Conservation (phyloP, 164 flowering plant species). For the Umbellularia californica region DNA sequence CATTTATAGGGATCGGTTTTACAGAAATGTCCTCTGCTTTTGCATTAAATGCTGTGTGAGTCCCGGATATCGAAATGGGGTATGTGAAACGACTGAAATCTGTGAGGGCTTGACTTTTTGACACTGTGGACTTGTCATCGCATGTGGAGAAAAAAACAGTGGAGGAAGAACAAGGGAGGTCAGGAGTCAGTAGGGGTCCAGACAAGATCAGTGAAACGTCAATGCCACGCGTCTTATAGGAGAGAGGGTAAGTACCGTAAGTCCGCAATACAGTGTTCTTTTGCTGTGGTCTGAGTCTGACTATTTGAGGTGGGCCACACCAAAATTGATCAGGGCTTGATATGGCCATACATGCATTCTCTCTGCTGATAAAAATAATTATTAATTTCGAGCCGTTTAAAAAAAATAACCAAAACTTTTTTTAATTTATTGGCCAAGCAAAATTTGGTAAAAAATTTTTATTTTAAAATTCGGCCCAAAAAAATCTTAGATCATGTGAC, state of each 20-base stretch:
- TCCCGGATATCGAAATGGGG: neutral
- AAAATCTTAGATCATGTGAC: too few species aligned
- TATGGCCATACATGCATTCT: too few species aligned
- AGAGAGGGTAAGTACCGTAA: neutral
- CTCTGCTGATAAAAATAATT: too few species aligned
- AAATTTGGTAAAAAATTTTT: too few species aligned
- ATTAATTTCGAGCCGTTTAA: neutral
- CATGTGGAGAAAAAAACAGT: neutral
- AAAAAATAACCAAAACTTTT: neutral
- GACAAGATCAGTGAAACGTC: neutral
- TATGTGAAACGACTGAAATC: neutral
- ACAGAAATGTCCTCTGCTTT: conserved; percentile 23
- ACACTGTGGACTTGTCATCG: neutral
- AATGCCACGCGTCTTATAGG: neutral
- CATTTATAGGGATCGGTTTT: conserved; percentile 19
- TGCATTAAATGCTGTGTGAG: neutral
- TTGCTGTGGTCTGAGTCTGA: too few species aligned
- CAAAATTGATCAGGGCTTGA: neutral
- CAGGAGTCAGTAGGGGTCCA: neutral
- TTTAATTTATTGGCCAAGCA: too few species aligned
- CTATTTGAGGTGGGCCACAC: neutral
- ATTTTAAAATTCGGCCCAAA: too few species aligned
- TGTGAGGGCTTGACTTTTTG: neutral
- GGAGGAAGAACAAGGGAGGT: neutral
- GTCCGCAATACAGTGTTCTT: neutral